Evolutionary conservation across 352 stramenopile species (phyloP), one percentile per base, ranked within the genome.

Genomic region (Globisporangium nunn): DNA sequence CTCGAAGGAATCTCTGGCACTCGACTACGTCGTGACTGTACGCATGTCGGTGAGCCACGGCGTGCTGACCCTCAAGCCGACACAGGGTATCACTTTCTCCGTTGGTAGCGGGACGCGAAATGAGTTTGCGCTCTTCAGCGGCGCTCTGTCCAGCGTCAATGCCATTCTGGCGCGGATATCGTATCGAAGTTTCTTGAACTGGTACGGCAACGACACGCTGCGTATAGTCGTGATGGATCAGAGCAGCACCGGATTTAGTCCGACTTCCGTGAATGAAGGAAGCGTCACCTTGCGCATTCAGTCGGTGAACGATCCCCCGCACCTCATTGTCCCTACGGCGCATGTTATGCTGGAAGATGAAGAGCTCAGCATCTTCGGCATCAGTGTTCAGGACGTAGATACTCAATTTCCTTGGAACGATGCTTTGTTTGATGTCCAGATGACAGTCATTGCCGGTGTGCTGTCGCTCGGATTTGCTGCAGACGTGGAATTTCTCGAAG

Each of bases 181-280:
- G 47, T 92, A 90, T 53, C 61, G 73, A 48, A 68, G 65, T 12
- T 88, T 83, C 28, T 53, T 88, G 48, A 88, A 92, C 44, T 90
- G 82, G 82, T 87, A 88, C 44, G 82, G 82, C 28, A 59, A 82
- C 29, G 82, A 92, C 40, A 64, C 67, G 6, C 62, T 92, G 0
- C 57, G 52, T 17, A 45, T 92, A 5, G 70, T 75, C 18, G 76
- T 90, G 15, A 71, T 73, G 23, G 75, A 89, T 33, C 77, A 89
- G 72, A 74, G 71, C 18, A 78, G 78, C 15, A 88, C 76, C 4
- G 82, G 77, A 2, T 92, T 81, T 43, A 70, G 63, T 23, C 33
- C 62, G 11, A 58, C 64, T 7, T 70, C 64, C 10, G 70, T 64
- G 5, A 63, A 86, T 37, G 66, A 78, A 56, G 67, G 41, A 41